Conservation (phyloP, 768 basidiomycete species). For the Mycena polygramma region DNA sequence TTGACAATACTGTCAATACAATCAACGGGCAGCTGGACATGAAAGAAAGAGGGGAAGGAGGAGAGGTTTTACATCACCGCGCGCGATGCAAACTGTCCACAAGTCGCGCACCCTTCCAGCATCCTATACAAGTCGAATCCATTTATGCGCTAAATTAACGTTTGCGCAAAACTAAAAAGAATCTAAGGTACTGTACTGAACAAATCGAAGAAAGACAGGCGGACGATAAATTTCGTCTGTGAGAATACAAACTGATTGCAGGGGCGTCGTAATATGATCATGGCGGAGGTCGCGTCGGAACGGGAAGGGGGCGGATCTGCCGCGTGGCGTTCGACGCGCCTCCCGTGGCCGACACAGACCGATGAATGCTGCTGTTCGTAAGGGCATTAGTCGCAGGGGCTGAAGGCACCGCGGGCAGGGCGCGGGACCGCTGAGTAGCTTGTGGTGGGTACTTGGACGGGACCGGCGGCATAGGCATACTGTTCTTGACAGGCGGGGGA, state of each 20-base stretch:
- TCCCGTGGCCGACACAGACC: not conserved
- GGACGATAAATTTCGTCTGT: not conserved
- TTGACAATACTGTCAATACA: no score
- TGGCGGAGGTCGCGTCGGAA: constrained; percentile 7
- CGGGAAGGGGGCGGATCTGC: constrained; percentile 26
- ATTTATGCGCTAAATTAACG: not conserved
- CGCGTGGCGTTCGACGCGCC: not conserved
- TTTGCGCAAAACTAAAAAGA: not conserved
- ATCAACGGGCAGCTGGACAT: no score
- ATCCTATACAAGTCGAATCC: no score
- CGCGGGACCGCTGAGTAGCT: constrained; percentile 1
- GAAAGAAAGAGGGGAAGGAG: no score
- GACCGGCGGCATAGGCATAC: no score
- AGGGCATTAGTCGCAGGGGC: not conserved
- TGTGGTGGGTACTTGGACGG: not conserved
- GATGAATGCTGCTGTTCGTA: not conserved
- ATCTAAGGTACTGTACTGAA: not conserved
- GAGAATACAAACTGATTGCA: not conserved
- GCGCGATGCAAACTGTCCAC: no score
- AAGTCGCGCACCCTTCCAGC: no score
- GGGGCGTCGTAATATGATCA: not conserved
- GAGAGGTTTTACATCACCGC: no score
- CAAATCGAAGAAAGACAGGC: not conserved
- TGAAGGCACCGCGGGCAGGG: constrained; percentile 22
- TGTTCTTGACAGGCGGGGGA: not conserved